phyloP scores from a whole-genome alignment of 371 early-diverging fungal species.

The Mucor lusitanicus region DNA sequence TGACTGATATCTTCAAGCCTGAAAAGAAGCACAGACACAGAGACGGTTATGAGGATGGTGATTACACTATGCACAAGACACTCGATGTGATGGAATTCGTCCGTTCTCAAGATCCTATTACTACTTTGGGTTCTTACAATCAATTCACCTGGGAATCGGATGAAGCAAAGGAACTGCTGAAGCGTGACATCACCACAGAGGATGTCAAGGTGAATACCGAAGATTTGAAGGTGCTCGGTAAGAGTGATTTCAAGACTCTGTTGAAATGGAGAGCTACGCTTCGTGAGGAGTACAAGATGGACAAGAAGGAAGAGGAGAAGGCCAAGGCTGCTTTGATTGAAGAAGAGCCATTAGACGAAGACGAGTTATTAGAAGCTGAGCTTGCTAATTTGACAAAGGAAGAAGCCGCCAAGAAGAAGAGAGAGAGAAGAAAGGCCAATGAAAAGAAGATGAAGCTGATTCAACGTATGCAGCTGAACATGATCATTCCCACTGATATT shows the following conservation, averaged over 20 bases:
- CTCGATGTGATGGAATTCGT: slow-evolving; percentile 80
- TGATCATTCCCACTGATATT: slow-evolving; percentile 90
- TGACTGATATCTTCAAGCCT: slow-evolving; percentile 78
- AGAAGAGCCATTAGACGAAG: slow-evolving; percentile 61
- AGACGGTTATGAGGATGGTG: slow-evolving; percentile 96
- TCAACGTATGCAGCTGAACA: slow-evolving; percentile 87
- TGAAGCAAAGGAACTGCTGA: slow-evolving; percentile 57
- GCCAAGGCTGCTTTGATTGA: slow-evolving; percentile 36
- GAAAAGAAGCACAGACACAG: slow-evolving; percentile 88
- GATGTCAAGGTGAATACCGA: slow-evolving; percentile 78
- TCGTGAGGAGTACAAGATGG: slow-evolving; percentile 54
- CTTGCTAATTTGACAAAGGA: slow-evolving; percentile 61
- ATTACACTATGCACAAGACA: slow-evolving; percentile 81
- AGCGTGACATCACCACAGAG: slow-evolving; percentile 74
- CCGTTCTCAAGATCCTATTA: slow-evolving; percentile 73
- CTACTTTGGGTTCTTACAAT: slow-evolving; percentile 75
- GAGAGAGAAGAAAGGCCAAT: slow-evolving; percentile 63
- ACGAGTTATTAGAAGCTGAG: slow-evolving; percentile 58
- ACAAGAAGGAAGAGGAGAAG: slow-evolving; percentile 54
- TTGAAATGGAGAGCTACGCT: slow-evolving; percentile 87
- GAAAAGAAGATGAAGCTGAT: slow-evolving; percentile 84
- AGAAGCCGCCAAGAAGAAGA: slow-evolving; percentile 61
- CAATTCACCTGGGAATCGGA: slow-evolving; percentile 73
- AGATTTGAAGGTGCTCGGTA: slow-evolving; percentile 93
- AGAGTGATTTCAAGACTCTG: slow-evolving; percentile 87